Conservation (phyloP, 1,284 basidiomycete genomes). For the Ustilago bromivora region DNA sequence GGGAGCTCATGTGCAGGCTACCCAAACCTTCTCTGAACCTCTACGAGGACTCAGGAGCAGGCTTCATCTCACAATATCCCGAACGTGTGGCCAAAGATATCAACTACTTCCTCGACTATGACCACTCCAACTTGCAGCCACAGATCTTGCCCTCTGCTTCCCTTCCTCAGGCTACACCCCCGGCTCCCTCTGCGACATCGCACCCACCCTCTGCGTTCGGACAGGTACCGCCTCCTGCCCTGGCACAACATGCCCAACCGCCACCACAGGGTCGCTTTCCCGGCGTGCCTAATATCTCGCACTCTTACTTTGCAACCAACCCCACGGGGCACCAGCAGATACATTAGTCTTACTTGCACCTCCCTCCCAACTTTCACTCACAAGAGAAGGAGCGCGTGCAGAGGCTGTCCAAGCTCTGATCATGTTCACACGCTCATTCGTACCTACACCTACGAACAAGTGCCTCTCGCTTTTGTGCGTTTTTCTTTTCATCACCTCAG, state of each 20-base stretch:
- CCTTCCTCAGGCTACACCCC: constrained; percentile 14
- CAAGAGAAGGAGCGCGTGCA: constrained; percentile 12
- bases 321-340: constrained; percentile 21
- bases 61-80: constrained; percentile 43
- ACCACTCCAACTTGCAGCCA: constrained; percentile 33
- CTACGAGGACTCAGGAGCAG: constrained; percentile 40
- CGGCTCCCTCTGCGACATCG: background rate
- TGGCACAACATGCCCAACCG: background rate
- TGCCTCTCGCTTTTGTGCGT: no score
- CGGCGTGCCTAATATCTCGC: constrained; percentile 13
- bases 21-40: constrained; percentile 33
- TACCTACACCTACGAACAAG: background rate
- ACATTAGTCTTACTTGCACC: constrained; percentile 18
- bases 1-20: constrained; percentile 43
- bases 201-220: constrained; percentile 5
- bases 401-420: constrained; percentile 31
- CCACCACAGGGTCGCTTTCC: constrained; percentile 8
- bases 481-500: background rate
- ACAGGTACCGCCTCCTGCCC: background rate
- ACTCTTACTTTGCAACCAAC: constrained; percentile 27
- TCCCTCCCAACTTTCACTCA: constrained; percentile 12
- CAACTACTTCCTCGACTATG: constrained; percentile 38
- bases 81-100: constrained; percentile 41
- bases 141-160: constrained; percentile 40
- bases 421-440: background rate